Base-by-base conservation (phyloP, 78 protist species). In the Guillardia theta region DNA sequence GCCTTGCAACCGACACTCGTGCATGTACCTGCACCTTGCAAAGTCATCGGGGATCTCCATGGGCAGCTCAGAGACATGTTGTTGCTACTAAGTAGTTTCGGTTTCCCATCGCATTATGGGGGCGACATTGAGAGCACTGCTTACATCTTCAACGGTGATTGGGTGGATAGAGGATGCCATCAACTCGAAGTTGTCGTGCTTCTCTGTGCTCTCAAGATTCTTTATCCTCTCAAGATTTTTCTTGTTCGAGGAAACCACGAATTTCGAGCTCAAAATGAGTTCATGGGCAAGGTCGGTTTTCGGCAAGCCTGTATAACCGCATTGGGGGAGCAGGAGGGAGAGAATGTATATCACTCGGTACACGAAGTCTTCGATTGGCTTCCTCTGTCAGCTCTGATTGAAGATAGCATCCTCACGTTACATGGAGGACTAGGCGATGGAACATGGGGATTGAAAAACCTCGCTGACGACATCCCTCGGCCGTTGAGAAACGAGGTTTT, bases 171-270 rank as follows among this genome's bases (percentile, higher is more conserved):
- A 15, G 98, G 98, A 3, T 24, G 64, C 0, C 95, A 95, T 62
- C 45, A 64, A n/a, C 62, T 96, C 58, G 98, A 97, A 48, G 12
- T 41, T 22, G 43, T 94, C 41, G 39, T 48, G 37, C 87, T 93
- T 36, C 58, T 97, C 45, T 46, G 92, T 48, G 44, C 94, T 10
- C 88, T 94, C 64, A 94, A 94, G 58, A 4, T 64, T 45, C 6
- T 18, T 21, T 95, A 64, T 27, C 96, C 96, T 8, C n/a, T 64
- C 12, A 22, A 80, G 10, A 10, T 97, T 36, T 33, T 58, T 41
- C 76, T 95, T 10, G 43, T 97, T 2, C 93, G 98, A 5, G 98
- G 98, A 37, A 97, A 97, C 78, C 98, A 97, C 76, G 98, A 97
- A 87, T 93, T 87, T 19, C 64, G 97, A 19, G 50, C 21, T n/a